These are phyloP conservation scores for Penicillium psychrosexuale DNA, from an alignment of 2,329 filamentous ascomycete species.

Conservation along the genomic window DNA sequence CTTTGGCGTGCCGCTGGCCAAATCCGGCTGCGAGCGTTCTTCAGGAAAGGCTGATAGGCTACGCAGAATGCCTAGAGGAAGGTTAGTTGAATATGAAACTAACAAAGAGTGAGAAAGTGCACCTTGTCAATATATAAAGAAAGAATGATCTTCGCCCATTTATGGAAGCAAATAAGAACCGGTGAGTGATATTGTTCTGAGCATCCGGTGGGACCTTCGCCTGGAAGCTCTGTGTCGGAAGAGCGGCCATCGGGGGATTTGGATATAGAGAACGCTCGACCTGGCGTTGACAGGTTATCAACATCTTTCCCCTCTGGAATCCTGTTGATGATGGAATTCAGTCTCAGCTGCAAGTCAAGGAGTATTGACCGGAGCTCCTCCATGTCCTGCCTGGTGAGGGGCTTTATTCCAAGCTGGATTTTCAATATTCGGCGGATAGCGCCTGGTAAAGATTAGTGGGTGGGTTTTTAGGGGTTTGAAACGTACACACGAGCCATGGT, in stretches of 20 bases:
- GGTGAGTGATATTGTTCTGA: constrained; percentile 44
- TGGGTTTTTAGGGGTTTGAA: not conserved
- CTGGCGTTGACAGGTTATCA: constrained; percentile 18
- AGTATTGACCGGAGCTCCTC: constrained; percentile 44
- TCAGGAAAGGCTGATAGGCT: constrained; percentile 49
- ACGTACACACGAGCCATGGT: constrained; percentile 43
- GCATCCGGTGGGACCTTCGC: constrained; percentile 37
- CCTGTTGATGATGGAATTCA: constrained; percentile 43
- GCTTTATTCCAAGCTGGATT: constrained; percentile 46
- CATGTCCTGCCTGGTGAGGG: constrained; percentile 44
- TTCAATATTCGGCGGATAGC: constrained; percentile 44
- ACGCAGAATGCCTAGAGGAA: constrained; percentile 44
- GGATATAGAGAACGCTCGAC: constrained; percentile 26
- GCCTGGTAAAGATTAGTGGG: constrained; percentile 25
- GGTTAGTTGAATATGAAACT: not conserved
- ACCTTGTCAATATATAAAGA: constrained; percentile 48
- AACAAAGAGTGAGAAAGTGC: not conserved
- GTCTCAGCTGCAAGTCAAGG: constrained; percentile 40
- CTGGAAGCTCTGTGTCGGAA: constrained; percentile 33
- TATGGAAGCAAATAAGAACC: constrained; percentile 45
- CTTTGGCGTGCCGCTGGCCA: constrained; percentile 48
- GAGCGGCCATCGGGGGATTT: constrained; percentile 28
- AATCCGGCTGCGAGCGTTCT: constrained; percentile 48
- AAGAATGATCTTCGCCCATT: constrained; percentile 46
- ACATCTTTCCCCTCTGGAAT: constrained; percentile 37